Conservation (phyloP, 331 rosid species). For the Quercus tomentella region DNA sequence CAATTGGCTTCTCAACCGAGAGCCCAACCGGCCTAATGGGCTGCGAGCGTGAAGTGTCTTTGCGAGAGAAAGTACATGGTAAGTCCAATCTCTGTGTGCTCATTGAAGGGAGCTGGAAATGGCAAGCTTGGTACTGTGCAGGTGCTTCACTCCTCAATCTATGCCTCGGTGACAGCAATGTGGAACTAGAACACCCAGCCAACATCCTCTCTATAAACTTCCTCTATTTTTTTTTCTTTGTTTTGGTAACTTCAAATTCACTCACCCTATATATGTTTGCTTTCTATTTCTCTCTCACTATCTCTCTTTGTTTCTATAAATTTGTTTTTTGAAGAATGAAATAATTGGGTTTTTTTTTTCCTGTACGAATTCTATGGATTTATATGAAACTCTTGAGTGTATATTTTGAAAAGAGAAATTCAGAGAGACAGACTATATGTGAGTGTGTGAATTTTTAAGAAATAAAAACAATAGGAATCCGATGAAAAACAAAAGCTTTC, state of each 20-base stretch:
- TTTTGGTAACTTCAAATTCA: conserved; percentile 21
- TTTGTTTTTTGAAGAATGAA: conserved; percentile 10
- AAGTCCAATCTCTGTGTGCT: conserved; percentile 94
- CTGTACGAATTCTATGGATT: conserved; percentile 1
- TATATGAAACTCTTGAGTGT: conserved; percentile 16
- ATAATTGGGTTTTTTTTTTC: background rate
- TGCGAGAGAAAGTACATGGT: conserved; percentile 77
- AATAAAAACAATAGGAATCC: conserved; percentile 70
- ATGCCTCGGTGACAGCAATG: conserved; percentile 99
- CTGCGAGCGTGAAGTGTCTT: conserved; percentile 66
- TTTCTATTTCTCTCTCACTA: conserved; percentile 17
- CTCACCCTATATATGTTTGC: conserved; percentile 36
- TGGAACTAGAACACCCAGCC: conserved; percentile 99
- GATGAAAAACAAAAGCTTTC: conserved; percentile 61
- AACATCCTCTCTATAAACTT: conserved; percentile 79
- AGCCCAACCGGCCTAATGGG: conserved; percentile 66
- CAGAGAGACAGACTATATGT: conserved; percentile 45
- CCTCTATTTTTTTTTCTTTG: conserved; percentile 27
- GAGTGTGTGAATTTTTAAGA: conserved; percentile 40
- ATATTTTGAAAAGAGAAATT: conserved; percentile 23
- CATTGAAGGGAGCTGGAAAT: conserved; percentile 85
- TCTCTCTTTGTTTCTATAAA: conserved; percentile 25
- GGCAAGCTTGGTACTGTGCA: conserved; percentile 87
- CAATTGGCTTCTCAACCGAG: conserved; percentile 58
- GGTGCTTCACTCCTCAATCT: conserved; percentile 94